phyloP scores from a whole-genome alignment of 805 yeast genomes.

The Candida xyloterini region DNA sequence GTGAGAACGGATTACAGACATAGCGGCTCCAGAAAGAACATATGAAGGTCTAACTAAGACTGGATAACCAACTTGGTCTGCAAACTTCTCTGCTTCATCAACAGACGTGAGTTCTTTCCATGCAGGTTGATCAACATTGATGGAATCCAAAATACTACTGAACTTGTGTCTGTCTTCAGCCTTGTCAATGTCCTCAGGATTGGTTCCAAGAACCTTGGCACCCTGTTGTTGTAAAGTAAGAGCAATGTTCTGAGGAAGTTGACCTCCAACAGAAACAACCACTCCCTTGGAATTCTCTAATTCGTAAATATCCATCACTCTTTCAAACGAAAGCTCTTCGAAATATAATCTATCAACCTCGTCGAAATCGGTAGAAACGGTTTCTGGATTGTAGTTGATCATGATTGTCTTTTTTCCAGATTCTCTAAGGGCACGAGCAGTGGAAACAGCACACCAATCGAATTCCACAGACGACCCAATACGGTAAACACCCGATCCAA shows the following conservation, averaged over 20 bases:
- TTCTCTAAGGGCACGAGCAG: constrained; percentile 88
- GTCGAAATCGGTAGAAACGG: constrained; percentile 96
- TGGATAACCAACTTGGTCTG: constrained; percentile 87
- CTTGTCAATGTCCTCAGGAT: constrained; percentile 97
- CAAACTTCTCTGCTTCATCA: constrained; percentile 89
- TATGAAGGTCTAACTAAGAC: constrained; percentile 97
- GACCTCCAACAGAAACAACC: constrained; percentile 97
- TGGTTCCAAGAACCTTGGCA: constrained; percentile 93
- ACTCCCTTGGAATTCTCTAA: constrained; percentile 89
- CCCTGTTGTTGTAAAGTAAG: constrained; percentile 87
- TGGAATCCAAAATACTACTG: constrained; percentile 93
- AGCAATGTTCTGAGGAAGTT: constrained; percentile 95
- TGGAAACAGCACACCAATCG: constrained; percentile 99
- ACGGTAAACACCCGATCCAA: constrained; percentile 98
- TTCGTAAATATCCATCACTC: constrained; percentile 93
- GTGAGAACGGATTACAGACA: constrained; percentile 91
- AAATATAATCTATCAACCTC: constrained; percentile 96
- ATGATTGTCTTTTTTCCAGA: constrained; percentile 86
- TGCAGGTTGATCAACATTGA: constrained; percentile 98
- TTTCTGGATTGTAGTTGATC: constrained; percentile 98
- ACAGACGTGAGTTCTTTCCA: constrained; percentile 97
- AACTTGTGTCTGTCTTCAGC: constrained; percentile 98
- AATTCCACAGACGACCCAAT: constrained; percentile 98
- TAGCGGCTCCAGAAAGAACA: constrained; percentile 97
- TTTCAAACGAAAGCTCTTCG: constrained; percentile 90